These are phyloP conservation scores for Linnemannia elongata DNA, from an alignment of 192 early-diverging fungal species.

Conservation along the genomic window DNA sequence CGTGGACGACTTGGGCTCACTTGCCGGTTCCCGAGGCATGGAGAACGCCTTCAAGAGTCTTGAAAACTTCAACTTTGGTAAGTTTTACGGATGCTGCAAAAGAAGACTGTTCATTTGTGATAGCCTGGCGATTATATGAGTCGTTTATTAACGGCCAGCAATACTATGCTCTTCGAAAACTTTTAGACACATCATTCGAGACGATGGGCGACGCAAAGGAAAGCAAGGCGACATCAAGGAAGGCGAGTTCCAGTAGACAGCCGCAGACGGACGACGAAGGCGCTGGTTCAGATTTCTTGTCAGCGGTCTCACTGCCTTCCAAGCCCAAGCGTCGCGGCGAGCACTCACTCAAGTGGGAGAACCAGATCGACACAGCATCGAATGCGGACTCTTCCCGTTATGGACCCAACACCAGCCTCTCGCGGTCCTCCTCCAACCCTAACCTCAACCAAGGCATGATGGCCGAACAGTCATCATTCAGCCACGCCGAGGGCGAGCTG, in stretches of 20 bases:
- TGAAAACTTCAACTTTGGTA: conserved; percentile 13
- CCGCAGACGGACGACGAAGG: conserved; percentile 26
- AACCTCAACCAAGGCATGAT: conserved; percentile 17
- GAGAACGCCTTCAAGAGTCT: conserved; percentile 49
- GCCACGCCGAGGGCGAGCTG: conserved; percentile 33
- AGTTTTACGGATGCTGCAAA: background rate
- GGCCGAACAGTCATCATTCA: conserved; percentile 45
- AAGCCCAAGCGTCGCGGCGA: conserved; percentile 37
- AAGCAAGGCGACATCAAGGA: conserved; percentile 8
- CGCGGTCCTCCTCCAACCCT: conserved; percentile 26
- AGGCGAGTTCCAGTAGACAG: background rate
- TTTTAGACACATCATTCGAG: conserved; percentile 35
- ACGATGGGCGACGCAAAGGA: conserved; percentile 20
- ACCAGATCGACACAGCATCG: conserved; percentile 37
- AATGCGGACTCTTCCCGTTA: conserved; percentile 19
- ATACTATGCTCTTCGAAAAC: too few species aligned
- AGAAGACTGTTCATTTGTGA: background rate
- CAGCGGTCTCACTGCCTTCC: conserved; percentile 24
- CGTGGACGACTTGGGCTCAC: conserved; percentile 30
- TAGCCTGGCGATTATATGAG: too few species aligned
- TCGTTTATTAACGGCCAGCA: too few species aligned
- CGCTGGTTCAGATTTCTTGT: conserved; percentile 9
- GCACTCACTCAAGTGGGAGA: conserved; percentile 51
- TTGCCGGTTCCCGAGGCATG: conserved; percentile 35
- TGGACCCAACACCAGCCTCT: conserved; percentile 4